Evolutionary conservation across 495 filamentous ascomycete species (phyloP), one percentile per base, ranked within the genome.

Genomic region (Glutinoglossum americanum): DNA sequence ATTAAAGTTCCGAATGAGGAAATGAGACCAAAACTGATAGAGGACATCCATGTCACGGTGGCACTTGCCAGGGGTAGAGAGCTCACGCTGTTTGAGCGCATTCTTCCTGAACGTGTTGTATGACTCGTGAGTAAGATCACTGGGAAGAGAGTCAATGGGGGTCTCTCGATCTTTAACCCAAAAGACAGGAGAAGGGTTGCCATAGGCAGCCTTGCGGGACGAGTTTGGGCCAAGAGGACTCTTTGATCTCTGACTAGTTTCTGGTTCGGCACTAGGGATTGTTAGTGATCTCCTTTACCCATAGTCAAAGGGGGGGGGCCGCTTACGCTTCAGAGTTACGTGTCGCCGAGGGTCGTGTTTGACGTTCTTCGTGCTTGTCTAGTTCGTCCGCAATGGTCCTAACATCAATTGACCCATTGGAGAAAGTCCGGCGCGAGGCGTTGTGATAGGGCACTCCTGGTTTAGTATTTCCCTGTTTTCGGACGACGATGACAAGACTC

Each of bases 11-110:
- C 76, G 72, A 58, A 80, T 72, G 44, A 92, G 76, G 65, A 84
- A 84, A 64, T 82, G 76, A n/a, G 80, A 80, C 85, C 85, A 89
- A 70, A 84, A 85, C 57, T 81, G 72, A 68, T 87, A 89, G 15
- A 87, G 74, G 57, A 79, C 73, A 58, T 77, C 74, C 73, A 85
- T 83, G 64, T 84, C 73, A 60, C 69, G 60, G 64, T 73, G 69
- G 61, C 72, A 78, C 56, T 73, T 74, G 48, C 72, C 75, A 21
- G 66, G 57, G 23, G 71, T 59, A 23, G 74, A 71, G 48, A 64
- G 67, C 59, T 73, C 65, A 49, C 82, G 78, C 64, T 83, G 70
- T 35, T 72, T 70, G 30, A 85, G 70, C 8, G 78, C 79, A 59
- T 76, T 74, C 41, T 70, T 66, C 56, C 74, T 74, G 58, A 84